A percentile compares a stretch with the other conserved stretches of the same genome.
phyloP scores from a whole-genome alignment of 2,329 filamentous ascomycete genomes.

The Botrytis cinerea region DNA sequence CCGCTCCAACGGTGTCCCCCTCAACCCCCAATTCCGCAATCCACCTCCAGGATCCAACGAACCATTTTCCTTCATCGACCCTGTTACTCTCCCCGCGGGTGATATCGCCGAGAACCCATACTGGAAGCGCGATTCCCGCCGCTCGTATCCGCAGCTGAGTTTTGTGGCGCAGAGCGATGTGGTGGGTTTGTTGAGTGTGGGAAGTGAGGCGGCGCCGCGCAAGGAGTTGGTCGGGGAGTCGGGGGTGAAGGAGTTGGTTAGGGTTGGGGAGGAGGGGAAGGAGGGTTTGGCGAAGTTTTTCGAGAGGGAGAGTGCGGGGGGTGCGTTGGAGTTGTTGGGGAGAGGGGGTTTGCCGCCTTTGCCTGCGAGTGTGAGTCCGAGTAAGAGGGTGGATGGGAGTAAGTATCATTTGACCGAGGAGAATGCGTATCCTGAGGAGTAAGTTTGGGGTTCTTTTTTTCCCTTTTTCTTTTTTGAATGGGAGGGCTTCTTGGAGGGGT shows the following conservation, averaged over 20 bases:
- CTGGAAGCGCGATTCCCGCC: constrained; percentile 90
- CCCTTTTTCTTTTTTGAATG: not conserved
- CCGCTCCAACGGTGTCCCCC: constrained; percentile 86
- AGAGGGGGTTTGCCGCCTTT: constrained; percentile 82
- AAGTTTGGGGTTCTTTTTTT: constrained; percentile 44
- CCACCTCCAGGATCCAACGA: constrained; percentile 75
- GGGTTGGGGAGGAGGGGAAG: constrained; percentile 72
- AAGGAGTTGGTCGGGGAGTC: constrained; percentile 78
- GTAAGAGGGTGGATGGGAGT: constrained; percentile 59
- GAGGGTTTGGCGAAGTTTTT: constrained; percentile 74
- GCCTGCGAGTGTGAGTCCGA: constrained; percentile 61
- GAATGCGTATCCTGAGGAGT: constrained; percentile 71
- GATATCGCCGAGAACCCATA: constrained; percentile 92
- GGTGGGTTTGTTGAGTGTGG: constrained; percentile 80
- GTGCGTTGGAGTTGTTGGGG: constrained; percentile 62
- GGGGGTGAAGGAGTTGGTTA: constrained; percentile 72
- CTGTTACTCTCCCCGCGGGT: constrained; percentile 78
- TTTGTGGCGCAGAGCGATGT: constrained; percentile 82
- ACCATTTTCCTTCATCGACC: constrained; percentile 74
- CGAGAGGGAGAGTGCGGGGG: constrained; percentile 55
- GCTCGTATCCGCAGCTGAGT: constrained; percentile 78
- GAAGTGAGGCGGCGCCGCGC: constrained; percentile 78
- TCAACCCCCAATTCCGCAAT: constrained; percentile 91
- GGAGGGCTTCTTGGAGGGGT: not conserved
- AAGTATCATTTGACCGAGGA: constrained; percentile 66